phyloP scores from a whole-genome alignment of 2,329 filamentous ascomycete genomes.

The Penicillium thymicola region DNA sequence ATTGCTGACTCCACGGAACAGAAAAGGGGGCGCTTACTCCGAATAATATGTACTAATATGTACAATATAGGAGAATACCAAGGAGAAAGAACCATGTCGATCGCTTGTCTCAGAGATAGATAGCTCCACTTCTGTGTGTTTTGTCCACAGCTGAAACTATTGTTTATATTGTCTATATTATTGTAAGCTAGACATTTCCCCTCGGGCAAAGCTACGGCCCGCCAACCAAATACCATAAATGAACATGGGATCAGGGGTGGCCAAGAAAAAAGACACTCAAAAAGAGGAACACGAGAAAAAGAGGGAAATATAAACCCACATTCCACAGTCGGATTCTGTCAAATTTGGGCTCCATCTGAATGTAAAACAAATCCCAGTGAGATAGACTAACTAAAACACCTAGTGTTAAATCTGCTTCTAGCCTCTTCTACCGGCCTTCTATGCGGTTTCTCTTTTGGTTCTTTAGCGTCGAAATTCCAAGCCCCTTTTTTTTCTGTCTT shows the following conservation, averaged over 20 bases:
- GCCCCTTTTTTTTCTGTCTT: conserved; percentile 11
- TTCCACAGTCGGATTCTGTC: neutral
- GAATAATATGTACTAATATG: neutral
- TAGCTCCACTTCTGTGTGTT: neutral
- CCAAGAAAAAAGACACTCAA: neutral
- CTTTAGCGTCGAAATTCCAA: neutral
- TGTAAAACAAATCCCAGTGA: conserved; percentile 9
- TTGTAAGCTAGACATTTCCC: conserved; percentile 1
- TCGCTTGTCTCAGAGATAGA: conserved; percentile 7
- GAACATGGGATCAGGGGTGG: neutral
- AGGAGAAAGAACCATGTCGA: conserved; percentile 1
- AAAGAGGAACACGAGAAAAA: neutral
- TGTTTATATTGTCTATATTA: conserved; percentile 2
- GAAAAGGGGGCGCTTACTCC: neutral
- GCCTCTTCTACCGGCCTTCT: conserved; percentile 5
- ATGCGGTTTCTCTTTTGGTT: conserved; percentile 3
- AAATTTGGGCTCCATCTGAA: neutral
- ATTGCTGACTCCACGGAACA: neutral
- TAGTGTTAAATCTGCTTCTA: conserved; percentile 4
- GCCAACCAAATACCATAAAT: neutral
- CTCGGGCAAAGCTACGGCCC: neutral
- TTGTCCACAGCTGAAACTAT: conserved; percentile 12
- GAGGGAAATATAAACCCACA: neutral
- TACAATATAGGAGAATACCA: neutral
- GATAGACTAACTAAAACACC: neutral